Evolutionary conservation across 768 basidiomycete genomes (phyloP), one percentile per base, ranked within the genome.

Genomic region (Porphyrellus cyaneotinctus): DNA sequence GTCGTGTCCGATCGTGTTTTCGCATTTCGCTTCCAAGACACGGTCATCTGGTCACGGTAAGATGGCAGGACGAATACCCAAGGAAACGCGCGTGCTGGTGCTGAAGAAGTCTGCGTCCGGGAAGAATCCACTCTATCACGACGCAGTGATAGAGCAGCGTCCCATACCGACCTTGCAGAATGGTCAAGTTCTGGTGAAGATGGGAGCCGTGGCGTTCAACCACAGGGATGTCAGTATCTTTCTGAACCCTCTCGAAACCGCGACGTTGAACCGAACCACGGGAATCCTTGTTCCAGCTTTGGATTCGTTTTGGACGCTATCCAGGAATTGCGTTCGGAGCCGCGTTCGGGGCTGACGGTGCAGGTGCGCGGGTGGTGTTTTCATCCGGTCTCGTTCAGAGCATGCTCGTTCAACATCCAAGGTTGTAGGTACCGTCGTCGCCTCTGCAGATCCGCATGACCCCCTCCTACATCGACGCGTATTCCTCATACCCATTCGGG

Each of bases 121-220:
- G 10, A 66, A 62, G 18, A 73, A 72, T 20, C 77, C 79, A 7
- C 53, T 77, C 26, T 81, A 78, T 57, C 75, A 88, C 59, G 83
- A 87, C 54, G 81, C 79, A 0, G 70, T 73, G 7, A 49, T 90
- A 12, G 75, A 79, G 46, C 72, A 78, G 32, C 72, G 67, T 39
- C 73, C 77, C 0, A 65, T 89, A 37, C 78, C 80, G 9, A 23
- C 48, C 52, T 74, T 88, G 49, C 72, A 78, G 52, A 54, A 66
- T 0, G 85, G 81, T 2, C 74, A 91, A 66, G 66, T 91, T 1
- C 73, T 88, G 9, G 84, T 91, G 10, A 80, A 77, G 65, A 80
- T 90, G 47, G 74, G 71, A 18, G 87, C 89, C 14, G 87, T 77
- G 0, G 82, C 79, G 15, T 88, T 88, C 74, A 93, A 93, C 64